Evolutionary conservation across 495 filamentous ascomycete genomes (phyloP), one percentile per base, ranked within the genome.

Genomic region (Wilcoxina mikolae): DNA sequence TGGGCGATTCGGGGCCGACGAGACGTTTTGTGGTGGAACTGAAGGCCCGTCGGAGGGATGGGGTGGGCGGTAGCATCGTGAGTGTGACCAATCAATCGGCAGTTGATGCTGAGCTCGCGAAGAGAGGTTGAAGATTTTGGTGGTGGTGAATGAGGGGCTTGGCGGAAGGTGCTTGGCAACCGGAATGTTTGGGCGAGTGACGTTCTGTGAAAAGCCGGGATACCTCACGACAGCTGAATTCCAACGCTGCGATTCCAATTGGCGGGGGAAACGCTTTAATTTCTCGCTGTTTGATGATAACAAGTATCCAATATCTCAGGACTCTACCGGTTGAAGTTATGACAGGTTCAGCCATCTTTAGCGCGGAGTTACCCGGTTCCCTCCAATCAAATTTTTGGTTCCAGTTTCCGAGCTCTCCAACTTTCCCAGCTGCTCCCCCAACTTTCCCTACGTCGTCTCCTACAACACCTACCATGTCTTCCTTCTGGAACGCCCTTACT

Each of bases 1-100:
- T 74, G 56, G 84, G 85, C 41, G 78, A 84, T 63, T 86, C 82
- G 15, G 84, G 85, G 9, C 71, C 68, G 48, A 79, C 39, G 33
- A 44, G 51, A n/a, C 51, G 51, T 4, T 60, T 42, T 15, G 65
- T 25, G n/a, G 71, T 62, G 22, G 74, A 69, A 27, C 68, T 61
- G 64, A 78, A 76, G 56, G 68, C 23, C 26, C 76, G 72, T 12
- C 55, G 55, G 55, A 39, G 9, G 26, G 45, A 20, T 31, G 39
- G 53, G 35, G 39, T 26, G 28, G 42, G 49, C 24, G 12, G 60
- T 23, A 54, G 41, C 60, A 61, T 63, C 17, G 55, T 39, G 35
- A 15, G 15, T 35, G 5, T 35, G 31, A 5, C 7, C 31, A 15
- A n/a, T n/a, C n/a, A n/a, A n/a, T n/a, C n/a, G n/a, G n/a, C n/a